phyloP scores from a whole-genome alignment of 805 yeast species.

The Candida krabiensis region DNA sequence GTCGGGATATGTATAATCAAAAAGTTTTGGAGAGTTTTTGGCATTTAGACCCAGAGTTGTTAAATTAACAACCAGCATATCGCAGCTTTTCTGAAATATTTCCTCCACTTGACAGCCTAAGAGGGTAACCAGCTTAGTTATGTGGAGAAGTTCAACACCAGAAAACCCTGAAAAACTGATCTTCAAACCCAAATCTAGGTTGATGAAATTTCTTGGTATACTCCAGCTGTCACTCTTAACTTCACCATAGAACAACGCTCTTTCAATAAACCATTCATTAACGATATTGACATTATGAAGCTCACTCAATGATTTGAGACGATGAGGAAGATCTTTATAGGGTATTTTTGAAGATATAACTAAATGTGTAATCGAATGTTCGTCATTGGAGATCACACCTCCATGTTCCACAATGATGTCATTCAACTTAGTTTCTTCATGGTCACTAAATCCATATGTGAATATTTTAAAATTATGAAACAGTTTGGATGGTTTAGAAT shows the following conservation, averaged over 20 bases:
- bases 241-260: constrained; percentile 23
- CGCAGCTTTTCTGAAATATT: constrained; percentile 49
- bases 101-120: constrained; percentile 54
- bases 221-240: constrained; percentile 29
- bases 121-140: constrained; percentile 54
- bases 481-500: no score
- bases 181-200: constrained; percentile 34
- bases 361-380: constrained; percentile 37
- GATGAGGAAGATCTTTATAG: constrained; percentile 14
- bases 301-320: constrained; percentile 12
- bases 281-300: constrained; percentile 27
- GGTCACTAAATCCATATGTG: constrained; percentile 29
- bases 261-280: constrained; percentile 36
- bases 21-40: constrained; percentile 42
- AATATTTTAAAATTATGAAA: no score
- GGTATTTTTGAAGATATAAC: constrained; percentile 28
- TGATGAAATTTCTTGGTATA: constrained; percentile 21
- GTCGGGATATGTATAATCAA: constrained; percentile 37
- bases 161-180: constrained; percentile 31
- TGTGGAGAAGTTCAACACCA: constrained; percentile 30
- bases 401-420: constrained; percentile 21
- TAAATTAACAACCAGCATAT: constrained; percentile 56
- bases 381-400: constrained; percentile 23
- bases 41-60: constrained; percentile 43
- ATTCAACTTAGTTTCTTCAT: constrained; percentile 17